phyloP scores from a whole-genome alignment of 768 basidiomycete species.

The Pleurotus ostreatus region DNA sequence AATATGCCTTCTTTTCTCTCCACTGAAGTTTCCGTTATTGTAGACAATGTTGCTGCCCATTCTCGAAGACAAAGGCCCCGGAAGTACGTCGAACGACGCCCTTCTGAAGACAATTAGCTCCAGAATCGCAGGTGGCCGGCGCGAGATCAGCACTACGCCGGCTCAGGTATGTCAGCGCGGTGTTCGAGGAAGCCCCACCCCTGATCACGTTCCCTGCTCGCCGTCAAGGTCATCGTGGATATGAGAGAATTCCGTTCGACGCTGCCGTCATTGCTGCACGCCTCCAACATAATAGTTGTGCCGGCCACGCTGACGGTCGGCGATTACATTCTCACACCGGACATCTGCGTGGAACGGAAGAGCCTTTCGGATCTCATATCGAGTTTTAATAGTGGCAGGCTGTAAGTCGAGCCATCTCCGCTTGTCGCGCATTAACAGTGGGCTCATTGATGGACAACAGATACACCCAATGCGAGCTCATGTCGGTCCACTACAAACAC shows the following conservation, averaged over 20 bases:
- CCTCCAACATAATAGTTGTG: slow-evolving; percentile 71
- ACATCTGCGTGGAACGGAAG: slow-evolving; percentile 95
- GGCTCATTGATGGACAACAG: slow-evolving; percentile 32
- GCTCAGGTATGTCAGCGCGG: slow-evolving; percentile 42
- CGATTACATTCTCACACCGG: slow-evolving; percentile 93
- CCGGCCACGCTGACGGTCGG: slow-evolving; percentile 93
- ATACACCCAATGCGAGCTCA: slow-evolving; percentile 94
- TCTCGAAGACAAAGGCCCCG: slow-evolving; percentile 51
- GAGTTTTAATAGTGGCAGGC: slow-evolving; percentile 88
- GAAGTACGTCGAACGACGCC: slow-evolving; percentile 42
- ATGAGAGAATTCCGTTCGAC: slow-evolving; percentile 96
- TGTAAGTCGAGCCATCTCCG: slow-evolving; percentile 54
- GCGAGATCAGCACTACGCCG: slow-evolving; percentile 59
- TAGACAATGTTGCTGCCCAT: slow-evolving; percentile 91
- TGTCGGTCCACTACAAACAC: slow-evolving; percentile 94
- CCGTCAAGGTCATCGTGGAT: slow-evolving; percentile 82
- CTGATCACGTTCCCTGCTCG: neutral
- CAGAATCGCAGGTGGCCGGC: slow-evolving; percentile 82
- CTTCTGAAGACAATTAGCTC: slow-evolving; percentile 80
- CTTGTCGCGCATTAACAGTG: neutral
- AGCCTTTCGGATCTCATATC: slow-evolving; percentile 89
- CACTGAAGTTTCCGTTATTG: neutral
- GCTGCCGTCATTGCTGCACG: slow-evolving; percentile 86
- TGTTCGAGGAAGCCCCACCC: neutral
- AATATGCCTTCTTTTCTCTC: neutral